Conservation (phyloP, 1,139 yeast species). For the Scheffersomyces titani region DNA sequence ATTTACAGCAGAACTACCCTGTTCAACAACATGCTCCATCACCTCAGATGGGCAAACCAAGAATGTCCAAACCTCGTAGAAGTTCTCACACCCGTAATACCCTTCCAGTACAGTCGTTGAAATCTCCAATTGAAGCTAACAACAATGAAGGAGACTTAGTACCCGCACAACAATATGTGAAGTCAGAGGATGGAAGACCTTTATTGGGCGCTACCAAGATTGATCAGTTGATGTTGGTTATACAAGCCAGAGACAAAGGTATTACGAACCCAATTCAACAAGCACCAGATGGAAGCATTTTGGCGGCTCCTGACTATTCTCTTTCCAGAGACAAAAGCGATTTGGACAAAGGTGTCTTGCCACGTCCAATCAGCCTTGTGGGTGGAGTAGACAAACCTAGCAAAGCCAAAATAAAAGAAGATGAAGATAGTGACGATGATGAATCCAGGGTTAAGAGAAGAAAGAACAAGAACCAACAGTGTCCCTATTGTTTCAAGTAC, state of each 20-base stretch:
- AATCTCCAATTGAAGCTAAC: neutral
- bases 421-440: conserved; percentile 19
- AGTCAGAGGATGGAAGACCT: conserved; percentile 63
- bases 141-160: conserved; percentile 25
- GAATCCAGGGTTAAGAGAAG: conserved; percentile 28
- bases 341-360: conserved; percentile 41
- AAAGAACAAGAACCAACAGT: conserved; percentile 58
- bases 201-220: conserved; percentile 83
- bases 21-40: conserved; percentile 4
- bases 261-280: conserved; percentile 60
- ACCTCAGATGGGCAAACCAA: neutral
- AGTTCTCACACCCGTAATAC: neutral
- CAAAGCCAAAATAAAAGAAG: conserved; percentile 25
- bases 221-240: conserved; percentile 85
- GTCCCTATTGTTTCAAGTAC: conserved; percentile 67
- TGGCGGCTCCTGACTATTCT: conserved; percentile 27
- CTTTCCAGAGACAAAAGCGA: conserved; percentile 17
- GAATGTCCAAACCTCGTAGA: neutral
- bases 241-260: conserved; percentile 83
- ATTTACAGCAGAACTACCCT: conserved; percentile 10
- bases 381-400: conserved; percentile 80
- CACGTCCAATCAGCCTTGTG: conserved; percentile 66
- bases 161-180: conserved; percentile 48
- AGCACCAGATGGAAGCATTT: conserved; percentile 61
- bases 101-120: neutral